Percentiles rank a stretch among this genome's conserved stretches.
Evolutionary conservation across 1,139 yeast genomes (phyloP).

Genomic region (Yamadazyma diospyri): DNA sequence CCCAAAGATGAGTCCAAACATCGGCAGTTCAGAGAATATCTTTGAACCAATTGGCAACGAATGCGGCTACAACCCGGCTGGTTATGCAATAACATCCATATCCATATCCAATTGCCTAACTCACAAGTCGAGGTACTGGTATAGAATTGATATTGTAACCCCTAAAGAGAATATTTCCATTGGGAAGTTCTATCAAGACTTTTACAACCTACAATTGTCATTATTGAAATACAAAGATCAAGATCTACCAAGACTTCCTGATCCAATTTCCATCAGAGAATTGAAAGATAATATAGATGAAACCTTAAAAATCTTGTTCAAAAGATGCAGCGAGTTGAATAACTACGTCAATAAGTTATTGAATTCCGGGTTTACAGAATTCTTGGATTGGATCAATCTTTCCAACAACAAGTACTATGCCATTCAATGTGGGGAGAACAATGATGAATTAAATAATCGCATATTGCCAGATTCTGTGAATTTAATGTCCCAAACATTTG

Average conservation of each 20-base stretch:
- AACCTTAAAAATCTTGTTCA: conserved; percentile 14
- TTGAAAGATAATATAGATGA: conserved; percentile 10
- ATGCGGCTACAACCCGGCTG: background rate
- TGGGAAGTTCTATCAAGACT: conserved; percentile 44
- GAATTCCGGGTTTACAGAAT: conserved; percentile 15
- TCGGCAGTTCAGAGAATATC: background rate
- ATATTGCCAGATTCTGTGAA: conserved; percentile 24
- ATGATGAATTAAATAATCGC: conserved; percentile 21
- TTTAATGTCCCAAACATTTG: conserved; percentile 19
- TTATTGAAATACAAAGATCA: conserved; percentile 12
- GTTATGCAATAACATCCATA: conserved; percentile 5
- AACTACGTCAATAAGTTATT: conserved; percentile 28
- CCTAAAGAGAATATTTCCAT: conserved; percentile 28
- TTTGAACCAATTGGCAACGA: background rate
- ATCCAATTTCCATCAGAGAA: conserved; percentile 32
- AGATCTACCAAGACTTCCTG: conserved; percentile 40
- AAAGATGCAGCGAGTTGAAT: conserved; percentile 33
- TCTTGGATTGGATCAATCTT: conserved; percentile 33
- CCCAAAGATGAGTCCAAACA: background rate
- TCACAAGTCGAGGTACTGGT: conserved; percentile 40
- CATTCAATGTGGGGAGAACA: conserved; percentile 7
- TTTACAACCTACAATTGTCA: conserved; percentile 37
- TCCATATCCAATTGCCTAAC: conserved; percentile 39
- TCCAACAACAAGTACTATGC: conserved; percentile 9
- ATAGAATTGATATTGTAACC: conserved; percentile 36